These are phyloP conservation scores for Cochliopodium minus DNA, from an alignment of 208 protist genomes.

Conservation along the genomic window DNA sequence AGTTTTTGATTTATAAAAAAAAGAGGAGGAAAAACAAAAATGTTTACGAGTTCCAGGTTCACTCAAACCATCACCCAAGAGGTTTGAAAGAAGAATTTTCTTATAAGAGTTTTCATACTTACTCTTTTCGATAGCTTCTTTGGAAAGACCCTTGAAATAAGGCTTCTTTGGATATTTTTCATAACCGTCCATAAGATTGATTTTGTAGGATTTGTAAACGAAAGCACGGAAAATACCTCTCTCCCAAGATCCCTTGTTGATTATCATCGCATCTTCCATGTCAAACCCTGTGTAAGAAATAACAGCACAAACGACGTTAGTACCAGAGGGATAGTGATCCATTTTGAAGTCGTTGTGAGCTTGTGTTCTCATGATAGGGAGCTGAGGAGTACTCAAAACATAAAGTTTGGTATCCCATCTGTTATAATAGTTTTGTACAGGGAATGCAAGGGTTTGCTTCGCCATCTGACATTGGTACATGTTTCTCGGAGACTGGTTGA, in stretches of 20 bases:
- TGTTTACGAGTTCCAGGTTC: too few species aligned
- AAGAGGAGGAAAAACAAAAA: too few species aligned
- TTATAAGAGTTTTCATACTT: neutral
- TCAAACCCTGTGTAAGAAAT: constrained; percentile 98
- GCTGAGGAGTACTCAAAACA: constrained; percentile 82
- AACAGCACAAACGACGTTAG: constrained; percentile 97
- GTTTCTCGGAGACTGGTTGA: constrained; percentile 98
- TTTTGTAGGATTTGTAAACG: constrained; percentile 58
- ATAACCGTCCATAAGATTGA: constrained; percentile 27
- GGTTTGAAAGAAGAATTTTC: too few species aligned
- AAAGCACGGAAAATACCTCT: constrained; percentile 87
- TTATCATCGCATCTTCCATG: constrained; percentile 98
- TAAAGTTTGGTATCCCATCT: constrained; percentile 96
- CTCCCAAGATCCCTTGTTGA: constrained; percentile 92
- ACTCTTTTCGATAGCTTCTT: neutral
- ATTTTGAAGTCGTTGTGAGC: constrained; percentile 73
- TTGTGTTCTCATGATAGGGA: constrained; percentile 72
- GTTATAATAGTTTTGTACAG: constrained; percentile 64
- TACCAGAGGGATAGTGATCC: constrained; percentile 87
- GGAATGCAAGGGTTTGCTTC: constrained; percentile 98
- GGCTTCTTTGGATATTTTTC: neutral
- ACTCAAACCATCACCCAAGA: too few species aligned
- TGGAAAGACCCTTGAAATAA: neutral
- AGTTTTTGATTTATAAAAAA: too few species aligned
- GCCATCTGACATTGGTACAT: constrained; percentile 99